Conservation (phyloP, 2,329 filamentous ascomycete genomes). For the Fusarium cyanostomum region DNA sequence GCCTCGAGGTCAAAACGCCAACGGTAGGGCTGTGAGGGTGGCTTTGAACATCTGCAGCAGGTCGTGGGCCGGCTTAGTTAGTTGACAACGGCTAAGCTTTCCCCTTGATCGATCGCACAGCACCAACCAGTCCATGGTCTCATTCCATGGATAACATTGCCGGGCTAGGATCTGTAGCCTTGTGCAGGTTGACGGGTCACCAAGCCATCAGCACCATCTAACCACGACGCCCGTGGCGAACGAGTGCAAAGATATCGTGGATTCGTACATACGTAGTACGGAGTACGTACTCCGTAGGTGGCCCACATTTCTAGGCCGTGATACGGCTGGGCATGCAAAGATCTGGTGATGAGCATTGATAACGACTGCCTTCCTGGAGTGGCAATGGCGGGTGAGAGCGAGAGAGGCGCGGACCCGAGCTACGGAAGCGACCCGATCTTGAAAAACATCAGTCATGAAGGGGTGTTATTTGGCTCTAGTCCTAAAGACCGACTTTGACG, state of each 20-base stretch:
- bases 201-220: slow-evolving; percentile 11
- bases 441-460: slow-evolving; percentile 15
- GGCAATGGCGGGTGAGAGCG: slow-evolving; percentile 11
- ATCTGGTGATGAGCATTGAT: slow-evolving; percentile 33
- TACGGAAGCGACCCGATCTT: slow-evolving; percentile 24
- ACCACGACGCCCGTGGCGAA: slow-evolving; percentile 15
- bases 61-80: slow-evolving; percentile 24
- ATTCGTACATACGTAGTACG: slow-evolving; percentile 4
- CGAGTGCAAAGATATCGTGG: slow-evolving; percentile 19
- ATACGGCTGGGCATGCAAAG: slow-evolving; percentile 30
- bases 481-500: slow-evolving; percentile 8
- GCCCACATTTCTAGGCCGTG: slow-evolving; percentile 10
- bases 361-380: slow-evolving; percentile 11
- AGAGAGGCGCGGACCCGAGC: slow-evolving; percentile 17
- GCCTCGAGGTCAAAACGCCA: slow-evolving; percentile 20
- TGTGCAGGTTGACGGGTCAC: slow-evolving; percentile 38
- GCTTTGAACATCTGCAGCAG: slow-evolving; percentile 33
- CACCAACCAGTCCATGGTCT: slow-evolving; percentile 38
- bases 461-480: slow-evolving; percentile 9
- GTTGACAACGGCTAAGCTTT: slow-evolving; percentile 24
- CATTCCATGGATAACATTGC: slow-evolving; percentile 41
- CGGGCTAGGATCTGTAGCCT: slow-evolving; percentile 42
- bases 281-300: background rate
- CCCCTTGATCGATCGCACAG: slow-evolving; percentile 27
- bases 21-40: slow-evolving; percentile 42